phyloP scores from a whole-genome alignment of 176 grass and related monocot genomes.

The Stipa capillata region DNA sequence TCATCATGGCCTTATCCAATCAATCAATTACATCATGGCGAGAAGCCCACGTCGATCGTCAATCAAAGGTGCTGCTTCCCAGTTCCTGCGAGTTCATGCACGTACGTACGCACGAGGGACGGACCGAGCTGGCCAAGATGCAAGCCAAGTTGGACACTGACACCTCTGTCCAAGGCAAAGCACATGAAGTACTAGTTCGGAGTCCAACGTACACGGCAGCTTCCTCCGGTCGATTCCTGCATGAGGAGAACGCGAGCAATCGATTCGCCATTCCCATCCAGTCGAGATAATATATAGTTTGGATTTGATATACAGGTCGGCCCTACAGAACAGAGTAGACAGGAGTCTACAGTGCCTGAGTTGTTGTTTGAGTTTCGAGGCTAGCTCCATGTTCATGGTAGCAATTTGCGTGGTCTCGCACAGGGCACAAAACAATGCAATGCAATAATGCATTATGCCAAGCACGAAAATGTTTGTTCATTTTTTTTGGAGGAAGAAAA shows the following conservation, averaged over 20 bases:
- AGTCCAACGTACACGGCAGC: neutral
- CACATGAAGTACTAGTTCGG: neutral
- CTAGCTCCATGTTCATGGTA: neutral
- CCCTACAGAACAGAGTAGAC: neutral
- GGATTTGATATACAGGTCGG: neutral
- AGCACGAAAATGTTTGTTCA: too few relatives aligned
- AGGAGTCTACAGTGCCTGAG: neutral
- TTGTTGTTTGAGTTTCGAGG: neutral
- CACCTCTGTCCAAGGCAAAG: neutral
- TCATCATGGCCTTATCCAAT: neutral
- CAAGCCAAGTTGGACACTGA: constrained; percentile 5
- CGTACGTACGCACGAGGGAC: neutral
- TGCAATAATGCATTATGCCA: neutral
- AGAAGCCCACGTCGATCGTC: neutral
- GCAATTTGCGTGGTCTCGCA: neutral
- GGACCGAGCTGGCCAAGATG: neutral
- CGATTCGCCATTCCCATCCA: neutral
- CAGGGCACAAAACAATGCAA: neutral
- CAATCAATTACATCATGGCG: neutral
- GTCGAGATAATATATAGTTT: neutral
- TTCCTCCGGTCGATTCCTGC: neutral
- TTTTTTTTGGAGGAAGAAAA: too few relatives aligned
- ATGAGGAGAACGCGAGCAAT: neutral
- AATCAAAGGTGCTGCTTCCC: too few relatives aligned
- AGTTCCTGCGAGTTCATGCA: too few relatives aligned